These are phyloP conservation scores for Aeschynomene evenia DNA, from an alignment of 306 rosid species.

Conservation along the genomic window DNA sequence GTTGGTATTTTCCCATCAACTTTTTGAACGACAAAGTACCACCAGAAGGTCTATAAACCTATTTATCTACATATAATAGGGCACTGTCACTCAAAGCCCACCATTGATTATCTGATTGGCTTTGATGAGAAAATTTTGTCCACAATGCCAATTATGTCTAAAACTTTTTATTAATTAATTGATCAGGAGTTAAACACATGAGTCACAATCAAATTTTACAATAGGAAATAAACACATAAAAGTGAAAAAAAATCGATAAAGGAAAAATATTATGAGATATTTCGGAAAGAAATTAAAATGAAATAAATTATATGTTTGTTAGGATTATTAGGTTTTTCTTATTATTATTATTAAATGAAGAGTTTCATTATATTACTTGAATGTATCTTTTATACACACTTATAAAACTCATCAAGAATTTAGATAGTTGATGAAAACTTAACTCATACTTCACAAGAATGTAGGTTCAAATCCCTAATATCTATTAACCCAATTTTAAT, in stretches of 20 bases:
- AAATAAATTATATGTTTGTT: background rate
- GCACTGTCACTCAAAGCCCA: slow-evolving; percentile 17
- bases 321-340: no score
- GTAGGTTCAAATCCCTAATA: no score
- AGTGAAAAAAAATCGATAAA: no score
- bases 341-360: no score
- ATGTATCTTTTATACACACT: no score
- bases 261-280: background rate
- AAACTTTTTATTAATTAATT: slow-evolving; percentile 20
- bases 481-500: no score
- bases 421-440: no score
- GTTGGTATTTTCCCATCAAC: slow-evolving; percentile 48
- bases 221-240: background rate
- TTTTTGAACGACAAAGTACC: slow-evolving; percentile 34
- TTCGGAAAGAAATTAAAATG: background rate
- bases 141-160: background rate
- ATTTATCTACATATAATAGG: slow-evolving; percentile 20
- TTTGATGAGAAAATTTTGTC: background rate
- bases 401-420: no score
- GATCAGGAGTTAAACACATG: background rate
- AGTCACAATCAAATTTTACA: background rate
- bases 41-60: slow-evolving; percentile 42
- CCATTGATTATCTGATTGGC: slow-evolving; percentile 13
- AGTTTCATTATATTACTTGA: no score
- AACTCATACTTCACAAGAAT: no score